Base-by-base conservation (phyloP, 2,329 filamentous ascomycete species). In the Claviceps quebecensis region DNA sequence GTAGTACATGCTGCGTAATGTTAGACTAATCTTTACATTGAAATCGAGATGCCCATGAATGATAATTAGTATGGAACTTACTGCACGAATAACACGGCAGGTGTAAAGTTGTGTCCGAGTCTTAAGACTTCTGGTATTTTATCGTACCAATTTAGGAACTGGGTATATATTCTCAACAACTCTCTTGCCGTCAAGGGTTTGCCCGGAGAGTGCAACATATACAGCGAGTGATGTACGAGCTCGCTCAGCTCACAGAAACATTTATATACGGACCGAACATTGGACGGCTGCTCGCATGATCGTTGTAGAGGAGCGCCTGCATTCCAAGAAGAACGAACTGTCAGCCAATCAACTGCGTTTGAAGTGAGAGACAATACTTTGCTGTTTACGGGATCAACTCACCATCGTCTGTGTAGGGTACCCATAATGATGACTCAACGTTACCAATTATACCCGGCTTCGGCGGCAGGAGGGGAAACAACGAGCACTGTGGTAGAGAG, bases 61-160 rank as follows among this genome's bases (percentile, higher is more conserved):
- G 1, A 8, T 3, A 1, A 2, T 13, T 37, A 34, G 23, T 6
- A 13, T 51, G 13, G 13, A 34, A 59, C 84, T 72, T 70, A 87
- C 84, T 88, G 84, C 39, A 84, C 76, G 54, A 86, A 83, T 19
- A 89, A 67, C 38, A 87, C 83, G 45, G 86, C 81, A 11, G 85
- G 84, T 3, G 84, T 83, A 49, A 85, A 85, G 57, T 83, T 85
- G 54, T 84, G 76, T 2, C 80, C 80, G 3, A 87, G 64, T 22
- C 76, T 72, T 48, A 88, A 69, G 2, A 78, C 75, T 53, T 78
- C 73, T 0, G 84, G 84, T 53, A 89, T 76, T 26, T 69, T 71
- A 52, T 79, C 77, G 61, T 87, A 87, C 84, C 84, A 89, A 49
- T 79, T 75, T 16, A 86, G 71, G 57, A 86, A 88, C 57, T 81